Conservation (phyloP, 164 flowering plant species). For the Saururus chinensis region DNA sequence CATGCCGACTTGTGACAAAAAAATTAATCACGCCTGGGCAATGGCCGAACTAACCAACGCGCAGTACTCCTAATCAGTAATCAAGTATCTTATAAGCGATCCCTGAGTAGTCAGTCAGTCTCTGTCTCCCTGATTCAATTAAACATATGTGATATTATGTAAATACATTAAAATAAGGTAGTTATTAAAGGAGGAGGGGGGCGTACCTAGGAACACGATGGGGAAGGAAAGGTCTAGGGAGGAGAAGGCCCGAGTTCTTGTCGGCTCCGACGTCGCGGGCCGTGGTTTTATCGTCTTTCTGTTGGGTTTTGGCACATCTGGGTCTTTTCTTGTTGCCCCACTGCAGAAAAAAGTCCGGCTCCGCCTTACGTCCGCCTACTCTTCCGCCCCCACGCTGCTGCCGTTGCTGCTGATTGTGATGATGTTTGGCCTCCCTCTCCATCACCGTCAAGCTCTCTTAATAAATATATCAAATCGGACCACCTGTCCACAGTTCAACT, state of each 20-base stretch:
- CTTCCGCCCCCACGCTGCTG: constrained; percentile 13
- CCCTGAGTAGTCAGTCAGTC: no score
- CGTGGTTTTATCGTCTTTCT: constrained; percentile 32
- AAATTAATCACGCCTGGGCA: no score
- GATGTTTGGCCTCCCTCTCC: constrained; percentile 20
- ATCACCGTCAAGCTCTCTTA: constrained; percentile 19
- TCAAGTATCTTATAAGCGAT: no score
- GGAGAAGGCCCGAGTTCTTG: constrained; percentile 17
- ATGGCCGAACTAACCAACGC: no score
- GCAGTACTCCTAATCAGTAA: no score
- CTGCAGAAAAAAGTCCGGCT: constrained; percentile 56
- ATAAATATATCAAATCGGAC: constrained; percentile 2
- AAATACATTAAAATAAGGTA: no score
- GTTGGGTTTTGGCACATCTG: constrained; percentile 65
- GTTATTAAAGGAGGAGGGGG: no score
- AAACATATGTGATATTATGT: no score
- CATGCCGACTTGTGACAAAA: no score
- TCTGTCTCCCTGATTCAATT: no score
- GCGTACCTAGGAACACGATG: constrained; percentile 53
- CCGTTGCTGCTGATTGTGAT: no score
- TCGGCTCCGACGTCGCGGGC: constrained; percentile 45
- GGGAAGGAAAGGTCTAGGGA: constrained; percentile 13
- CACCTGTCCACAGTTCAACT: constrained; percentile 1
- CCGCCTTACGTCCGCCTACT: constrained; percentile 13
- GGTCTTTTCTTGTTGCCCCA: constrained; percentile 87